Conservation (phyloP, 2,329 filamentous ascomycete genomes). For the Aspergillus hiratsukae region DNA sequence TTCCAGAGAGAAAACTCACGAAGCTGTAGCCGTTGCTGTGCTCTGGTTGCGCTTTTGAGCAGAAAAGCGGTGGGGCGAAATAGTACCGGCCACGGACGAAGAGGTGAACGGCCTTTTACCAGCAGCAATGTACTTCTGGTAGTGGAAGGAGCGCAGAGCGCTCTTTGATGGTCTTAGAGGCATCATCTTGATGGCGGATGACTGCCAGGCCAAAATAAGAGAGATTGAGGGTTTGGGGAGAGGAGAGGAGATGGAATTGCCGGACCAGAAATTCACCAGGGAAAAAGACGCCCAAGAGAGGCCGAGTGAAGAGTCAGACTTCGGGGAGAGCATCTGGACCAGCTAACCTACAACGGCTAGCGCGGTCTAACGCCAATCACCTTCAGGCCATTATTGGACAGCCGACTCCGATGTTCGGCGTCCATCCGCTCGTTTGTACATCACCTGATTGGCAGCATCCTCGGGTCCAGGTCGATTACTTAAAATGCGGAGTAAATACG, state of each 20-base stretch:
- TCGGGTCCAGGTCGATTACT: not conserved
- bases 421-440: not conserved
- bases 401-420: not conserved
- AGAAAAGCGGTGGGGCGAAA: slow-evolving; percentile 44
- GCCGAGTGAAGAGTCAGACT: not conserved
- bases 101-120: slow-evolving; percentile 41
- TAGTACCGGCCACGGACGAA: slow-evolving; percentile 40
- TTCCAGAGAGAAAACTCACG: slow-evolving; percentile 44
- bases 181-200: slow-evolving; percentile 43
- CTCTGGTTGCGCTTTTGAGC: slow-evolving; percentile 44
- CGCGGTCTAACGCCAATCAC: not conserved
- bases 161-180: slow-evolving; percentile 47
- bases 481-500: not conserved
- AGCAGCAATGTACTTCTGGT: slow-evolving; percentile 37
- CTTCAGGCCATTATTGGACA: not conserved
- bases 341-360: not conserved
- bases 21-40: slow-evolving; percentile 47
- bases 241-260: slow-evolving; percentile 3
- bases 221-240: slow-evolving; percentile 14
- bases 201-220: slow-evolving; percentile 26
- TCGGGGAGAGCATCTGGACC: not conserved
- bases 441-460: not conserved
- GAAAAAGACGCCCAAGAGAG: not conserved
- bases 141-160: slow-evolving; percentile 45
- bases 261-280: not conserved